Evolutionary conservation across 2,329 filamentous ascomycete genomes (phyloP), one percentile per base, ranked within the genome.

Genomic region (Periconia digitata): DNA sequence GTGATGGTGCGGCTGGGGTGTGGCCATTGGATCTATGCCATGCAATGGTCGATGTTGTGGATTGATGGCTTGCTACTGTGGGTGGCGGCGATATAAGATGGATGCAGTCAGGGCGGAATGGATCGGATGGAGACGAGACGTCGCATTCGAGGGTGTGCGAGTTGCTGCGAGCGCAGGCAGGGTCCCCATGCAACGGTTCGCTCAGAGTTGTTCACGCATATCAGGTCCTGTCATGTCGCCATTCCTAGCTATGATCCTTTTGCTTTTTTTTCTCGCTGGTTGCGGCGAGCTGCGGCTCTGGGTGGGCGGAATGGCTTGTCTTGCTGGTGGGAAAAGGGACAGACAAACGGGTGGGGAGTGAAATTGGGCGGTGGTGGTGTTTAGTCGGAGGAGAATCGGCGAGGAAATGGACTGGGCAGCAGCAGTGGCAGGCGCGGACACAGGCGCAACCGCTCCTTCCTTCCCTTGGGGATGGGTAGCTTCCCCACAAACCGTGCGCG

Each of bases 1-100:
- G 23, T 6, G 40, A 17, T 21, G 17, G 55, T 46, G 59, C 50
- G 49, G 57, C 51, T 18, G 24, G 40, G 40, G 24, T 16, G 40
- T 42, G 40, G 40, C 40, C 40, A 42, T 42, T 32, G 27, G 37
- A 15, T 39, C 8, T 32, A 32, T 32, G 12, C 27, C 27, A 32
- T 32, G 8, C 27, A 37, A 37, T 8, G 27, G 27, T n/a, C 27
- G 35, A 3, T 17, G 18, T 32, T n/a, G 27, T 5, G 27, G 10
- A 3, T 32, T 4, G 27, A 15, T 32, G 10, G 27, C 8, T 32
- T 32, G 27, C 10, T 32, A 15, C n/a, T 3, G 27, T 32, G 10
- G 27, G 27, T 32, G 27, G 27, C 27, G 27, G 27, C 5, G 8
- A 15, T 32, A 32, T 13, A 32, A 32, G n/a, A 13, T 32, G n/a